Conservation (phyloP, 2,329 filamentous ascomycete genomes). For the Paraconiothyrium sp. region DNA sequence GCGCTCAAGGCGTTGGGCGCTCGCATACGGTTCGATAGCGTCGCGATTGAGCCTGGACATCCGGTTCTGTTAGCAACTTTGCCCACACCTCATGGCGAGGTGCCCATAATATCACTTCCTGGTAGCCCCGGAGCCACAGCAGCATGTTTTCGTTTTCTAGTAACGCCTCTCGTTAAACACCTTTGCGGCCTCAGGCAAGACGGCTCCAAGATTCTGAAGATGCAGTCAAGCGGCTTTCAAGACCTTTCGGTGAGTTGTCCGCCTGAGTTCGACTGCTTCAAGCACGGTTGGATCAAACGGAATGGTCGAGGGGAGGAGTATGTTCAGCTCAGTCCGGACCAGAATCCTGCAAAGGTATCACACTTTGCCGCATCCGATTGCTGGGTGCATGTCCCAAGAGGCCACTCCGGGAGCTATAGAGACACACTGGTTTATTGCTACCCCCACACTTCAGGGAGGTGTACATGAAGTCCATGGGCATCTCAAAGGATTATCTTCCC, state of each 20-base stretch:
- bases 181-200: constrained; percentile 5
- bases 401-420: constrained; percentile 2
- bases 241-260: constrained; percentile 13
- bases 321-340: constrained; percentile 14
- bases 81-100: neutral
- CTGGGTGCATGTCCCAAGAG: constrained; percentile 22
- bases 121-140: constrained; percentile 22
- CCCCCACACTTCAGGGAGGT: neutral
- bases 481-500: too few relatives aligned
- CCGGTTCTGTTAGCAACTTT: constrained; percentile 19
- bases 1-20: neutral
- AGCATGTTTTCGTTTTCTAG: constrained; percentile 22
- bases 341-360: constrained; percentile 23
- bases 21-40: constrained; percentile 18
- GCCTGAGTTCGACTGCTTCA: constrained; percentile 17
- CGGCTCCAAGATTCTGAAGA: constrained; percentile 2
- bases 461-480: neutral
- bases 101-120: constrained; percentile 18
- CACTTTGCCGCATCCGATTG: constrained; percentile 21
- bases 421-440: constrained; percentile 13
- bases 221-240: constrained; percentile 9
- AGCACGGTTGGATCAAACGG: constrained; percentile 12
- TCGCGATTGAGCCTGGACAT: constrained; percentile 21
- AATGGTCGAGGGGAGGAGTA: constrained; percentile 8
- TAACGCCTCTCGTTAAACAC: constrained; percentile 17